Percentiles rank a stretch among this genome's conserved stretches.
phyloP scores from a whole-genome alignment of 2,329 filamentous ascomycete genomes.

The Bipolaris zeicola region DNA sequence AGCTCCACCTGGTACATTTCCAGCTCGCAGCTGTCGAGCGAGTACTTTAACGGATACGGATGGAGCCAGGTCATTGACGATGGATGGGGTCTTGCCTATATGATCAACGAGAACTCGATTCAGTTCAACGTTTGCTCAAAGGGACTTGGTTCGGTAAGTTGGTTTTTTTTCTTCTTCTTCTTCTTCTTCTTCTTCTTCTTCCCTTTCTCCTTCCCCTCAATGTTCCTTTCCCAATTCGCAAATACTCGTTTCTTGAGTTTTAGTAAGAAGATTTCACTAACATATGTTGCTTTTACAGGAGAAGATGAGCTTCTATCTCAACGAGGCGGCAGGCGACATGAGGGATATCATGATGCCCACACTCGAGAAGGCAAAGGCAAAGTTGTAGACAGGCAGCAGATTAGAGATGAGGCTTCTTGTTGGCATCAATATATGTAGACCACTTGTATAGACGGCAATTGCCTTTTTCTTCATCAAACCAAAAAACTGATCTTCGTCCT shows the following conservation, averaged over 20 bases:
- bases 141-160: conserved; percentile 71
- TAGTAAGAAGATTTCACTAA: conserved; percentile 19
- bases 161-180: accelerated
- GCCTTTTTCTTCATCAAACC: background rate
- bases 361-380: conserved; percentile 80
- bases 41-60: conserved; percentile 98
- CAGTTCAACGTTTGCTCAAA: conserved; percentile 99
- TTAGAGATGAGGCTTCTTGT: background rate
- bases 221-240: too few species aligned
- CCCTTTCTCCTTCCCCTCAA: background rate
- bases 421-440: background rate
- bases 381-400: conserved; percentile 65
- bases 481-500: too few species aligned
- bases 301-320: conserved; percentile 94
- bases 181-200: background rate
- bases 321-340: conserved; percentile 89
- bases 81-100: conserved; percentile 97
- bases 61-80: conserved; percentile 98
- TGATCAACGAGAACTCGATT: conserved; percentile 99
- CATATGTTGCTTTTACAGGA: conserved; percentile 50
- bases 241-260: too few species aligned
- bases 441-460: background rate
- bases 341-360: conserved; percentile 83
- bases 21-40: conserved; percentile 86
- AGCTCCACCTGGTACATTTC: conserved; percentile 88